Evolutionary conservation across 2,329 filamentous ascomycete species (phyloP).

Genomic region (Fusarium bulbicola): DNA sequence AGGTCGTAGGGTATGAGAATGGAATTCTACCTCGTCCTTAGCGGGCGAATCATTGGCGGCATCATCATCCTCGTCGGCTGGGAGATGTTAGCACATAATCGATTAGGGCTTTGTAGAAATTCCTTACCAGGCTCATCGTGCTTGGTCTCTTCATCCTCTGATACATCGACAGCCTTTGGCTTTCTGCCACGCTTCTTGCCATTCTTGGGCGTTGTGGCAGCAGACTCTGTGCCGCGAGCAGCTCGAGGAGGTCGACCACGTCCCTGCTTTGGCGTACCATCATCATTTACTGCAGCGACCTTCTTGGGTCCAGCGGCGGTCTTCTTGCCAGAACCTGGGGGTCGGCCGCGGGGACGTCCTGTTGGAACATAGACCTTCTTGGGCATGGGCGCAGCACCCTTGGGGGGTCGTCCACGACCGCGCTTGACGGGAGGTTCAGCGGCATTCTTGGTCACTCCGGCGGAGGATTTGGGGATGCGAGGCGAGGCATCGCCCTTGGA

Average conservation of each 20-base stretch:
- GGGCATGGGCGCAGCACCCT: constrained; percentile 41
- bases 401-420: constrained; percentile 54
- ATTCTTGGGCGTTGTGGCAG: constrained; percentile 30
- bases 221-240: constrained; percentile 14
- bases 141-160: constrained; percentile 15
- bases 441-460: constrained; percentile 51
- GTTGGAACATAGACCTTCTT: constrained; percentile 48
- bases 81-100: neutral
- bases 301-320: constrained; percentile 18
- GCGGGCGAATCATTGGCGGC: constrained; percentile 11
- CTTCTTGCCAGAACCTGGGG: constrained; percentile 52
- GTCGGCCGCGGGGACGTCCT: constrained; percentile 59
- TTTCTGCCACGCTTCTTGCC: constrained; percentile 43
- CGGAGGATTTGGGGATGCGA: constrained; percentile 43
- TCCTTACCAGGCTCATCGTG: constrained; percentile 2
- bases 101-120: too few species aligned
- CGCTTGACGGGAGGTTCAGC: constrained; percentile 50
- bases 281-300: constrained; percentile 1
- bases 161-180: constrained; percentile 37
- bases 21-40: constrained; percentile 43
- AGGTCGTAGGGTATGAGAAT: constrained; percentile 31
- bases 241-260: constrained; percentile 46
- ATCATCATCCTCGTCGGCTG: constrained; percentile 34
- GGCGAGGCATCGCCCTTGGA: constrained; percentile 29
- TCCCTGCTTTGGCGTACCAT: constrained; percentile 24